A percentile compares a stretch with the other conserved stretches of the same genome.
phyloP scores from a whole-genome alignment of 768 basidiomycete genomes.

The Neoboletus subvelutipes region DNA sequence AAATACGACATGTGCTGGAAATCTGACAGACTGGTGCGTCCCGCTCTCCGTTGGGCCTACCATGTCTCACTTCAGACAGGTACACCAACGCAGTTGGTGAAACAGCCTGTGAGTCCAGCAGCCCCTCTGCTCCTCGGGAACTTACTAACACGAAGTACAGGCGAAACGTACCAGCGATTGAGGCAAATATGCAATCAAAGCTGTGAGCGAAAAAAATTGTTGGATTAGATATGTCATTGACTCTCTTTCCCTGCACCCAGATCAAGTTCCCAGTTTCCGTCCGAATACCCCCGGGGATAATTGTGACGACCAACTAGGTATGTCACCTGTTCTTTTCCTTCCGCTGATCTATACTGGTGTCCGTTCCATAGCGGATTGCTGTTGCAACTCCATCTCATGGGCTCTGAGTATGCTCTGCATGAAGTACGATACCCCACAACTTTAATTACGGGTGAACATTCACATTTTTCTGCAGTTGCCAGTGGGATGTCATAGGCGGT shows the following conservation, averaged over 20 bases:
- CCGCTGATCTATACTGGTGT: not conserved
- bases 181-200: conserved; percentile 25
- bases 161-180: conserved; percentile 26
- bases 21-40: conserved; percentile 17
- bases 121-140: not conserved
- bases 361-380: conserved; percentile 20
- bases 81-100: conserved; percentile 29
- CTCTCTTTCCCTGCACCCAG: not conserved
- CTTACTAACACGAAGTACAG: conserved; percentile 1
- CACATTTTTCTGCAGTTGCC: conserved; percentile 18
- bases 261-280: conserved; percentile 23
- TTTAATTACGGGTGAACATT: not conserved
- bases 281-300: conserved; percentile 24
- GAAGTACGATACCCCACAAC: conserved; percentile 12
- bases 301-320: conserved; percentile 27
- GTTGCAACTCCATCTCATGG: conserved; percentile 30
- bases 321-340: not conserved
- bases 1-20: conserved; percentile 23
- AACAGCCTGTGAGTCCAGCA: conserved; percentile 24
- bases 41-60: not conserved
- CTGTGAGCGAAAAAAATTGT: conserved; percentile 16
- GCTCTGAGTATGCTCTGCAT: conserved; percentile 30
- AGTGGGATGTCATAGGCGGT: conserved; percentile 17
- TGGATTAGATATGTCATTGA: not conserved
- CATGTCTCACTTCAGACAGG: conserved; percentile 5